A percentile compares a stretch with the other conserved stretches of the same genome.
Conservation (phyloP, 2,329 filamentous ascomycete species). For the Lachnellula arida region DNA sequence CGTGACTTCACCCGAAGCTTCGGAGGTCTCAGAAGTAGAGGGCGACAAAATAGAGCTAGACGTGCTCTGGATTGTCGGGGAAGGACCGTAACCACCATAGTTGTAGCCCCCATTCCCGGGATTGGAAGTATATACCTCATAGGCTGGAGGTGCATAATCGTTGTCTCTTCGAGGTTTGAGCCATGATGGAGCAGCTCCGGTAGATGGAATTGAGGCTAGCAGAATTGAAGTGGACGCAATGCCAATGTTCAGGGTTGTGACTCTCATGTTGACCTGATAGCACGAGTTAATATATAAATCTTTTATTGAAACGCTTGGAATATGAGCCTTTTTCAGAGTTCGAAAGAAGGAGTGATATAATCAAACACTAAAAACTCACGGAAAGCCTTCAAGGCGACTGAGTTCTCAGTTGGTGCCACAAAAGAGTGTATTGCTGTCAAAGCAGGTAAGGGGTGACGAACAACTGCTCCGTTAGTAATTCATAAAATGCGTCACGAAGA, state of each 20-base stretch:
- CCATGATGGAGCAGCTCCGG: slow-evolving; percentile 22
- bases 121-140: slow-evolving; percentile 20
- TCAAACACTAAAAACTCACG: neutral
- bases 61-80: slow-evolving; percentile 19
- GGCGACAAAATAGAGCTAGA: neutral
- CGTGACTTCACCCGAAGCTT: slow-evolving; percentile 1
- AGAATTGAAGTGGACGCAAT: slow-evolving; percentile 17
- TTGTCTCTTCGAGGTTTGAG: slow-evolving; percentile 17
- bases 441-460: slow-evolving; percentile 16
- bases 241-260: slow-evolving; percentile 9
- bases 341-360: no score
- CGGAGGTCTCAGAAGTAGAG: slow-evolving; percentile 9
- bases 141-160: slow-evolving; percentile 20
- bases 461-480: slow-evolving; percentile 6
- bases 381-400: neutral
- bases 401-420: neutral
- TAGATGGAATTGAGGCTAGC: slow-evolving; percentile 16
- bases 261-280: slow-evolving; percentile 26
- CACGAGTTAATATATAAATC: neutral
- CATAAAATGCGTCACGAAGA: slow-evolving; percentile 8
- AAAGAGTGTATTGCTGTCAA: slow-evolving; percentile 15
- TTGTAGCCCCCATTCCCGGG: slow-evolving; percentile 22
- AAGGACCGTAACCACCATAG: slow-evolving; percentile 25
- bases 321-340: no score
- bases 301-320: no score